Evolutionary conservation across 2,329 filamentous ascomycete genomes (phyloP), one percentile per base, ranked within the genome.

Genomic region (Calonectria crousiana): DNA sequence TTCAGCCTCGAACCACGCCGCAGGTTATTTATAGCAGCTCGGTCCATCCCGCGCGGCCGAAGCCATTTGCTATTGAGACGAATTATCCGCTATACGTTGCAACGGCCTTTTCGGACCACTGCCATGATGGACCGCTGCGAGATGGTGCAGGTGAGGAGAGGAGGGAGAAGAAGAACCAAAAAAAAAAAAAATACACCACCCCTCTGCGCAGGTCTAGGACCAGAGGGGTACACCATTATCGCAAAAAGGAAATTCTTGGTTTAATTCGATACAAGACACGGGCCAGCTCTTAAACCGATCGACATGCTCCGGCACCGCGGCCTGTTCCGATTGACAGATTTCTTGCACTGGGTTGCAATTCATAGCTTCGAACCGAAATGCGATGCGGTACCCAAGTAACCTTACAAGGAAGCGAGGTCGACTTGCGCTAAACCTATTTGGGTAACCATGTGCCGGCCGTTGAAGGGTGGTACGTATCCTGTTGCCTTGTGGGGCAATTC

Each of bases 1-100:
- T 60, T 60, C 56, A 60, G 56, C 34, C 56, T 60, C 56, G 56
- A 60, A 60, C 56, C 56, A 60, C n/a, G 56, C 56, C 34, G 56
- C 32, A 5, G n/a, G 34, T 23, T 60, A 60, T 60, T 60, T 60
- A 60, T 60, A 60, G 56, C 32, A 60, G 38, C n/a, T 60, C 56
- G 56, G 56, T 38, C 23, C 56, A 38, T 60, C 56, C 56, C 56
- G 56, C 56, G 30, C n/a, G 56, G 20, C 16, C 36, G 56, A 60
- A 36, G 56, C 56, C 13, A 36, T 60, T 60, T 60, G n/a, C 56
- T 60, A 38, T 60, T 60, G 56, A 11, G 32, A n/a, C 32, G 56
- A 10, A 38, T 60, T 60, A 38, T 60, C 56, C 56, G 56, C 32
- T 38, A 36, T 26, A 60, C 32, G 56, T 60, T n/a, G 34, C 56